Conservation (phyloP, 345 rosid genomes). For the Pugionium dolabratum region DNA sequence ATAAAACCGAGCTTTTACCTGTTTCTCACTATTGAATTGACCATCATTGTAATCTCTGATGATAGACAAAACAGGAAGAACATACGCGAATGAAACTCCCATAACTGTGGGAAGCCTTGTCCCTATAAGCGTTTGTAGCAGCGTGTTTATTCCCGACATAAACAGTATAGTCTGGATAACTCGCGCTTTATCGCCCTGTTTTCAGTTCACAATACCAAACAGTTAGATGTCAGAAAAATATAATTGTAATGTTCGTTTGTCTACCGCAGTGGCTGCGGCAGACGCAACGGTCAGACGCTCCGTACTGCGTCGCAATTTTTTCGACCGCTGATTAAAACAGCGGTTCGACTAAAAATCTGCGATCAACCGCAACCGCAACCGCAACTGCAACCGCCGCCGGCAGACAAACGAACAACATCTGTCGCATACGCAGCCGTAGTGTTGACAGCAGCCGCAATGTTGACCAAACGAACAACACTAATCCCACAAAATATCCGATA, state of each 20-base stretch:
- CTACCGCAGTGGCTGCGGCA: no score
- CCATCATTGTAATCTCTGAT: slow-evolving; percentile 65
- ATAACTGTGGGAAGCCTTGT: slow-evolving; percentile 94
- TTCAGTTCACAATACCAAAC: slow-evolving; percentile 3
- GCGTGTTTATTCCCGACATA: slow-evolving; percentile 89
- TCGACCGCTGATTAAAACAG: no score
- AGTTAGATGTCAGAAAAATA: slow-evolving; percentile 11
- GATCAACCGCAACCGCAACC: no score
- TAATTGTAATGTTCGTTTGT: no score
- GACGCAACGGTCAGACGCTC: no score
- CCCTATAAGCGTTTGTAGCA: slow-evolving; percentile 82
- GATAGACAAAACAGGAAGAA: slow-evolving; percentile 72
- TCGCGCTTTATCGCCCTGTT: slow-evolving; percentile 86
- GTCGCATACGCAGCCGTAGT: no score
- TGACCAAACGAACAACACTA: no score
- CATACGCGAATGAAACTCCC: slow-evolving; percentile 83
- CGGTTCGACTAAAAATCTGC: no score
- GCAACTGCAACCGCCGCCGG: no score
- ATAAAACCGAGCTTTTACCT: slow-evolving; percentile 41
- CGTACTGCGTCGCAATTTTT: no score
- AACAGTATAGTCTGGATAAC: slow-evolving; percentile 81
- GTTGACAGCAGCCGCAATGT: no score
- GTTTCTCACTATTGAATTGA: slow-evolving; percentile 53
- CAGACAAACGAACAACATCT: no score
- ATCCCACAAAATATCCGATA: neutral